phyloP scores from a whole-genome alignment of 495 filamentous ascomycete species.

The Cenococcum geophilum region DNA sequence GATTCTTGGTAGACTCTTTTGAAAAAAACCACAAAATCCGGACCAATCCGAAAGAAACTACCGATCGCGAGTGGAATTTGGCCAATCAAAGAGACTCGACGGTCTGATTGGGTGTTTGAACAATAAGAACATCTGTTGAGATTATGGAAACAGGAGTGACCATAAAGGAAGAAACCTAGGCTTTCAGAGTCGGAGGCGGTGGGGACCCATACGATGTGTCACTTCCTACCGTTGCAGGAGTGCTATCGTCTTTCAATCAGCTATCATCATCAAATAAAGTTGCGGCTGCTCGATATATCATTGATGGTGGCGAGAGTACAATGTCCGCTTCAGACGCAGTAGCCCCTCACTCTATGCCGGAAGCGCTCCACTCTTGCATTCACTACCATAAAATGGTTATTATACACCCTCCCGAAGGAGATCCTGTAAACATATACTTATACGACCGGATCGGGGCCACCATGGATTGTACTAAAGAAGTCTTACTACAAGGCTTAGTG shows the following conservation, averaged over 20 bases:
- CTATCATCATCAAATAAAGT: not conserved
- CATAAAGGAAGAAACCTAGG: not conserved
- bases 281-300: not conserved
- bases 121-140: no score
- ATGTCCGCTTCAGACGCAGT: not conserved
- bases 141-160: no score
- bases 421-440: not conserved
- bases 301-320: not conserved
- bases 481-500: not conserved
- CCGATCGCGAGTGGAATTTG: no score
- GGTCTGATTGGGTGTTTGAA: no score
- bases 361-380: not conserved
- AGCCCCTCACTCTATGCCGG: not conserved
- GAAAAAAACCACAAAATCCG: no score
- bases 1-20: no score
- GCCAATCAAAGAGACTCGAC: no score
- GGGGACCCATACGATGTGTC: not conserved
- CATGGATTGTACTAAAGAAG: conserved; percentile 4
- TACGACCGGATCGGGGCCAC: not conserved
- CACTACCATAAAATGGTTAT: not conserved
- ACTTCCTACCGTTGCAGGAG: not conserved
- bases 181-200: not conserved
- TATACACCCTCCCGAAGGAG: not conserved
- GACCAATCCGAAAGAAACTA: no score
- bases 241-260: conserved; percentile 1